A percentile compares a stretch with the other conserved stretches of the same genome.
Evolutionary conservation across 2,329 filamentous ascomycete species (phyloP).

Genomic region (Clarireedia homoeocarpa): DNA sequence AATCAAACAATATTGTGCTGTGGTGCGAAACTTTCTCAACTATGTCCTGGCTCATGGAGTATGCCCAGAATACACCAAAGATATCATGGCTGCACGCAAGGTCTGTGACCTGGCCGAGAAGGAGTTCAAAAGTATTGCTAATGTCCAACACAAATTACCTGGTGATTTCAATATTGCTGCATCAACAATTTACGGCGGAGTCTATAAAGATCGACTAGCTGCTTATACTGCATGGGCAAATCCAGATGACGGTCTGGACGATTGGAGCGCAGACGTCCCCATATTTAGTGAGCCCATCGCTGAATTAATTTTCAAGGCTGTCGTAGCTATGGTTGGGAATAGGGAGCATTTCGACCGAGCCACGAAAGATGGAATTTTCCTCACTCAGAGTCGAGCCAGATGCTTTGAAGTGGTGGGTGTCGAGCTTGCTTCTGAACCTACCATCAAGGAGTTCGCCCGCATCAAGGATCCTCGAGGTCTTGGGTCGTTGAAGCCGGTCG

Average conservation of each 20-base stretch:
- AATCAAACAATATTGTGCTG: slow-evolving; percentile 53
- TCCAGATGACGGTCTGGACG: slow-evolving; percentile 21
- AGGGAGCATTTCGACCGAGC: slow-evolving; percentile 28
- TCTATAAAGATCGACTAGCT: slow-evolving; percentile 15
- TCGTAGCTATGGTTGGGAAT: slow-evolving; percentile 34
- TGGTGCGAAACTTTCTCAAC: slow-evolving; percentile 80
- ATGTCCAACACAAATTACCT: slow-evolving; percentile 50
- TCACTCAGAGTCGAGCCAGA: slow-evolving; percentile 41
- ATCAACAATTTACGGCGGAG: slow-evolving; percentile 57
- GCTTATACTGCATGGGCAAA: slow-evolving; percentile 12
- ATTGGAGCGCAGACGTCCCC: slow-evolving; percentile 9
- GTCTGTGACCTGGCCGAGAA: slow-evolving; percentile 58
- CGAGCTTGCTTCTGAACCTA: slow-evolving; percentile 35
- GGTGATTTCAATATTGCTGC: slow-evolving; percentile 77
- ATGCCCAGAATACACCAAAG: slow-evolving; percentile 67
- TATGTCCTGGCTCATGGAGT: slow-evolving; percentile 81
- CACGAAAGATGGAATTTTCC: slow-evolving; percentile 30
- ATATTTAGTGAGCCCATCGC: slow-evolving; percentile 32
- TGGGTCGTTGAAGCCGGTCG: slow-evolving; percentile 35
- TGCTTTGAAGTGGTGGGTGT: slow-evolving; percentile 55
- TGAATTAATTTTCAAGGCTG: slow-evolving; percentile 36
- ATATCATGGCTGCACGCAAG: slow-evolving; percentile 57
- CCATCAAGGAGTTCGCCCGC: slow-evolving; percentile 37
- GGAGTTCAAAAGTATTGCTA: slow-evolving; percentile 56
- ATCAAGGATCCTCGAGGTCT: slow-evolving; percentile 30